Conservation (phyloP, 352 stramenopile genomes). For the Peronospora farinosa region DNA sequence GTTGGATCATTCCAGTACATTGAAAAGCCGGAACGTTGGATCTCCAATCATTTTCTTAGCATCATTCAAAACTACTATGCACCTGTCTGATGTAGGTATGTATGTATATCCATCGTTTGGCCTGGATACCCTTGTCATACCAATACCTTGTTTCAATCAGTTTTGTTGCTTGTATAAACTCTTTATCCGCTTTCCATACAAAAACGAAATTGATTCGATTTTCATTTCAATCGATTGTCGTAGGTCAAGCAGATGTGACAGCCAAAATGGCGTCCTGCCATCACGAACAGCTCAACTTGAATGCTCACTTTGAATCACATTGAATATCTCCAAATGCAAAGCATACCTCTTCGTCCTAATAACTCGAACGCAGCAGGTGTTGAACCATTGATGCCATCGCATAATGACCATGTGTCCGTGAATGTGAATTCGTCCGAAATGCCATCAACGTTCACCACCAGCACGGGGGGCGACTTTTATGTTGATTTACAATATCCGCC, state of each 20-base stretch:
- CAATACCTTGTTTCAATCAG: no score
- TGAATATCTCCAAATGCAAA: neutral
- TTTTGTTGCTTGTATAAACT: neutral
- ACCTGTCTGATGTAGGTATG: no score
- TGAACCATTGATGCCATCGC: conserved; percentile 10
- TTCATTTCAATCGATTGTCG: no score
- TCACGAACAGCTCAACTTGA: neutral
- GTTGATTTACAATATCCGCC: conserved; percentile 24
- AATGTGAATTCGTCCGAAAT: conserved; percentile 13
- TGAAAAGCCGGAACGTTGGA: no score
- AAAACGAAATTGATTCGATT: no score
- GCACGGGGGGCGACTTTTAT: conserved; percentile 22
- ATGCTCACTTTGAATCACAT: conserved; percentile 2
- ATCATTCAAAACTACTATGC: no score
- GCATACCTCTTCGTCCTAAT: conserved; percentile 14
- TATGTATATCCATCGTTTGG: no score
- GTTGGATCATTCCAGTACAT: no score
- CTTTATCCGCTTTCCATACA: no score
- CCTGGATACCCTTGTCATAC: no score
- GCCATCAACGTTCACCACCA: conserved; percentile 18
- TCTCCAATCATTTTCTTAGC: no score
- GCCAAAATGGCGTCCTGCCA: conserved; percentile 4
- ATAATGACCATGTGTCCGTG: conserved; percentile 18
- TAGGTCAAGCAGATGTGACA: no score
- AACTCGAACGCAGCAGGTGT: conserved; percentile 10